Conservation (phyloP, 2,329 filamentous ascomycete species). For the Exophiala sp. region DNA sequence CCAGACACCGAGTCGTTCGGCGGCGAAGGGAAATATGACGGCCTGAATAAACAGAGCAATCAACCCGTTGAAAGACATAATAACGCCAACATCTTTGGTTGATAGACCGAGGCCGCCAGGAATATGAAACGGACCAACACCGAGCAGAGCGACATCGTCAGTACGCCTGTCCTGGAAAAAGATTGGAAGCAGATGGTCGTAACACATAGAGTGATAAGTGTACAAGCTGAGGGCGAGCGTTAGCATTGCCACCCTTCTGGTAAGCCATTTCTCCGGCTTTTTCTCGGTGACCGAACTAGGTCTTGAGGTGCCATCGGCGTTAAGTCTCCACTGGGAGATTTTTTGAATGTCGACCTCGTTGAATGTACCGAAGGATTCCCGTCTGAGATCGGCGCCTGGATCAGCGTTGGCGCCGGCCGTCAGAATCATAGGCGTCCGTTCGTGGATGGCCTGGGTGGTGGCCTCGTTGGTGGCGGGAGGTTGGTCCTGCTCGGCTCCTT, state of each 20-base stretch:
- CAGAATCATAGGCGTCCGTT: slow-evolving; percentile 71
- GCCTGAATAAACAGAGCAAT: slow-evolving; percentile 72
- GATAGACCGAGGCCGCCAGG: slow-evolving; percentile 64
- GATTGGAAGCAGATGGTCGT: slow-evolving; percentile 86
- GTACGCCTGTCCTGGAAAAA: slow-evolving; percentile 77
- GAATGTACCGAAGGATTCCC: slow-evolving; percentile 79
- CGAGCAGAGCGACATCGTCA: slow-evolving; percentile 37
- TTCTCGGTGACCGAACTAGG: slow-evolving; percentile 38
- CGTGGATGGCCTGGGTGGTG: slow-evolving; percentile 42
- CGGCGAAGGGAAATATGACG: slow-evolving; percentile 64
- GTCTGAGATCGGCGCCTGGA: slow-evolving; percentile 67
- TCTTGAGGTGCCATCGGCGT: slow-evolving; percentile 43
- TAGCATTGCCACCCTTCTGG: slow-evolving; percentile 66
- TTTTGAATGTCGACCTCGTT: slow-evolving; percentile 54
- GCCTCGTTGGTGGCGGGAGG: slow-evolving; percentile 37
- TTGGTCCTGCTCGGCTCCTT: slow-evolving; percentile 36
- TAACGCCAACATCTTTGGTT: slow-evolving; percentile 64
- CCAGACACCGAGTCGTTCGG: slow-evolving; percentile 65
- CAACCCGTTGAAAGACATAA: slow-evolving; percentile 66
- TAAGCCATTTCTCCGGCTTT: slow-evolving; percentile 50
- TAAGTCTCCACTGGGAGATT: slow-evolving; percentile 52
- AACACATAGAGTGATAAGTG: slow-evolving; percentile 89
- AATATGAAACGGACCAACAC: slow-evolving; percentile 51
- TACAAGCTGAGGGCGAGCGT: slow-evolving; percentile 83
- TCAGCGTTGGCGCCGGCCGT: slow-evolving; percentile 72